These are phyloP conservation scores for Epichloe coenophiala DNA, from an alignment of 2,329 filamentous ascomycete genomes.

Conservation along the genomic window DNA sequence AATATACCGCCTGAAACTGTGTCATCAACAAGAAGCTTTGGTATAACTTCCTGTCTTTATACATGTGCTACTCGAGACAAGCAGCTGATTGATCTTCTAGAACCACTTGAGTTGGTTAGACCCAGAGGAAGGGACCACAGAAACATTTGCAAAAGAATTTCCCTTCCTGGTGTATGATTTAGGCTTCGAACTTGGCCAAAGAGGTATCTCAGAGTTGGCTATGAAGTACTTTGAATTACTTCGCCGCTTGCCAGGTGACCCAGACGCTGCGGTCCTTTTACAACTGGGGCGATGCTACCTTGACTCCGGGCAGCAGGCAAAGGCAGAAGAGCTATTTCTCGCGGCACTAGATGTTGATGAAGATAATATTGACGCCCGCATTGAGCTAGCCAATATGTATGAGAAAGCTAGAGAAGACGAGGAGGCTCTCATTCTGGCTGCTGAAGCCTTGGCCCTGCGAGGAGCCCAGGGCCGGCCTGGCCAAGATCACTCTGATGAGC, in stretches of 20 bases:
- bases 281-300: constrained; percentile 57
- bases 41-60: constrained; percentile 31
- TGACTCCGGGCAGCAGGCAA: constrained; percentile 44
- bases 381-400: constrained; percentile 73
- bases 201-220: constrained; percentile 23
- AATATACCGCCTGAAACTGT: constrained; percentile 63
- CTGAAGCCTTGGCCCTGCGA: constrained; percentile 57
- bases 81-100: constrained; percentile 21
- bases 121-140: constrained; percentile 37
- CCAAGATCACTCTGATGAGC: neutral
- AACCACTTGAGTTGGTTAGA: constrained; percentile 58
- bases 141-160: constrained; percentile 46
- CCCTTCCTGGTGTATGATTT: constrained; percentile 67
- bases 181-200: constrained; percentile 29
- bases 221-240: constrained; percentile 44
- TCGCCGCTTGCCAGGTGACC: constrained; percentile 30
- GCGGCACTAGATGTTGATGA: constrained; percentile 60
- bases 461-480: constrained; percentile 24
- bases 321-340: constrained; percentile 67
- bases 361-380: constrained; percentile 60
- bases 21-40: constrained; percentile 57
- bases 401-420: constrained; percentile 60
- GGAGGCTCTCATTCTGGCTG: constrained; percentile 63
- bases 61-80: neutral
- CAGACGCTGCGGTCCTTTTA: constrained; percentile 38